These are phyloP conservation scores for Chenopodium suecicum DNA, from an alignment of 148 eudicot genomes.

Conservation along the genomic window DNA sequence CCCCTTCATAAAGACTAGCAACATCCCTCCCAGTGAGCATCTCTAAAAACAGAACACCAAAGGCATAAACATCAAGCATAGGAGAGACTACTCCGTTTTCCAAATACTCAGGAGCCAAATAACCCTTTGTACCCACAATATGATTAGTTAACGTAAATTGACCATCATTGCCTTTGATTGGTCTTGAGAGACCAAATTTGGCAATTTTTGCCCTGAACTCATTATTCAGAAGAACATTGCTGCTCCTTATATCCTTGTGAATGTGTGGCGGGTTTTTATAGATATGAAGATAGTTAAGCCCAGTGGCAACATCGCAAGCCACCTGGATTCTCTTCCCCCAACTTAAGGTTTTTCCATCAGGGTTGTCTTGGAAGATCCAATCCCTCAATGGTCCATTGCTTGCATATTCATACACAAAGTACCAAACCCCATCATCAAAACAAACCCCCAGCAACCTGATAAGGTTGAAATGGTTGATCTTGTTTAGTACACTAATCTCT, in stretches of 20 bases:
- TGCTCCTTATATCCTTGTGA: slow-evolving; percentile 63
- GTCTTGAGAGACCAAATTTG: slow-evolving; percentile 55
- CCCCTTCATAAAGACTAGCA: slow-evolving; percentile 35
- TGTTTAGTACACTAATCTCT: slow-evolving; percentile 59
- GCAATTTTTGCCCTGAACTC: slow-evolving; percentile 67
- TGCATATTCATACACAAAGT: slow-evolving; percentile 66
- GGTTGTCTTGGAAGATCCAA: slow-evolving; percentile 43
- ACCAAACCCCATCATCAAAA: slow-evolving; percentile 43
- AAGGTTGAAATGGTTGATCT: slow-evolving; percentile 65
- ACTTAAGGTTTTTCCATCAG: slow-evolving; percentile 29
- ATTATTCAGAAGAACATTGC: slow-evolving; percentile 50
- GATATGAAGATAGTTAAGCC: slow-evolving; percentile 67
- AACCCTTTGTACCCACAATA: slow-evolving; percentile 50
- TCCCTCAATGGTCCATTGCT: slow-evolving; percentile 58
- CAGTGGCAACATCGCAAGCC: slow-evolving; percentile 65
- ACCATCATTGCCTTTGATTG: slow-evolving; percentile 38
- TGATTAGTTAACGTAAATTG: slow-evolving; percentile 39
- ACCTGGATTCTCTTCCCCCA: slow-evolving; percentile 60
- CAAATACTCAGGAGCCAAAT: slow-evolving; percentile 74
- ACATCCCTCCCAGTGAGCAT: slow-evolving; percentile 62
- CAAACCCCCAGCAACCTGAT: slow-evolving; percentile 63
- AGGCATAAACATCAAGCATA: slow-evolving; percentile 72
- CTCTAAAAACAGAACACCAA: slow-evolving; percentile 68
- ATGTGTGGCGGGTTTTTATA: slow-evolving; percentile 64
- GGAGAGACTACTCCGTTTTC: slow-evolving; percentile 57